Conservation (phyloP, 2,329 filamentous ascomycete species). For the Phialophora macrospora region DNA sequence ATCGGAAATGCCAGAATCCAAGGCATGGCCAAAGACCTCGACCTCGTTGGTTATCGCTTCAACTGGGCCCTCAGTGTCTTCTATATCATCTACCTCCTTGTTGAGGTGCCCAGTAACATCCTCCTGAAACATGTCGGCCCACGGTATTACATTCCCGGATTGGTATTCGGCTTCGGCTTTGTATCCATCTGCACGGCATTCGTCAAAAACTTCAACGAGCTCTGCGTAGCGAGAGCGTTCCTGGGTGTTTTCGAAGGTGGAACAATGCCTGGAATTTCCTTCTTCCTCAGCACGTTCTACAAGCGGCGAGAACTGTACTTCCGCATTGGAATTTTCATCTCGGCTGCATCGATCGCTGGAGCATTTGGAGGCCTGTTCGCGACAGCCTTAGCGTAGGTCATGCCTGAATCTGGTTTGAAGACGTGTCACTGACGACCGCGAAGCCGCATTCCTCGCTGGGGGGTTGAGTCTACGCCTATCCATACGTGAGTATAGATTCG, state of each 20-base stretch:
- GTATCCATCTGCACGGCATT: conserved; percentile 55
- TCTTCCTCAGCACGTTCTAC: conserved; percentile 67
- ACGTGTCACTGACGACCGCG: neutral
- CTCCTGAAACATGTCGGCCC: conserved; percentile 56
- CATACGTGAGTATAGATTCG: conserved; percentile 25
- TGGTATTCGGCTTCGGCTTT: conserved; percentile 42
- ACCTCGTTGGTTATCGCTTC: conserved; percentile 53
- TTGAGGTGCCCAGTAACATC: conserved; percentile 67
- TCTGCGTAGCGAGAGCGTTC: conserved; percentile 55
- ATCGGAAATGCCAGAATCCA: conserved; percentile 34
- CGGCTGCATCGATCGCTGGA: conserved; percentile 55
- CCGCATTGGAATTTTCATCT: conserved; percentile 54
- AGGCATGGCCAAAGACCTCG: conserved; percentile 57
- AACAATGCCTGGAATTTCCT: conserved; percentile 53
- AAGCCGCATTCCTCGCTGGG: conserved; percentile 33
- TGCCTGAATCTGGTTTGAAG: too few relatives aligned
- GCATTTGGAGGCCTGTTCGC: conserved; percentile 59
- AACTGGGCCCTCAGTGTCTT: conserved; percentile 51
- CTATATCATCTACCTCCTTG: conserved; percentile 47
- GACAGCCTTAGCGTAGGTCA: conserved; percentile 56
- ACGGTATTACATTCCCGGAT: conserved; percentile 49
- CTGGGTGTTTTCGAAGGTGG: conserved; percentile 56
- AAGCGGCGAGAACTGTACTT: conserved; percentile 50
- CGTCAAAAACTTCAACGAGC: conserved; percentile 55
- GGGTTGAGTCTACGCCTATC: conserved; percentile 26